Evolutionary conservation across 257 asterid species (phyloP).

Genomic region (Cruciata laevipes): DNA sequence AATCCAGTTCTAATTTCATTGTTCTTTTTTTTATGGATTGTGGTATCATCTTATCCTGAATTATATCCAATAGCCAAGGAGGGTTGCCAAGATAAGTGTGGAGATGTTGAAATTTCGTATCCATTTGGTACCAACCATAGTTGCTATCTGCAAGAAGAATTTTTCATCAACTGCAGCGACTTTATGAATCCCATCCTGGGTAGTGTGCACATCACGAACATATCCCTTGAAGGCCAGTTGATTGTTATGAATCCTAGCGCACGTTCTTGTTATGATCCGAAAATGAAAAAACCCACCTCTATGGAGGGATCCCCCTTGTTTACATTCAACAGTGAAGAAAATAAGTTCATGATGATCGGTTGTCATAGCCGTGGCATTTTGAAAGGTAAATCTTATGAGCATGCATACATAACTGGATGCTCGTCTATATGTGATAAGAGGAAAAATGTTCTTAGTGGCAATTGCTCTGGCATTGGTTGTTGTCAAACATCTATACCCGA

Average conservation of each 20-base stretch:
- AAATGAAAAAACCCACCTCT: not conserved
- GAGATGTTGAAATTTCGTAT: slow-evolving; percentile 28
- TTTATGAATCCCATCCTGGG: not conserved
- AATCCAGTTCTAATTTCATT: not conserved
- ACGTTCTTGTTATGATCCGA: slow-evolving; percentile 6
- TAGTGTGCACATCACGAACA: not conserved
- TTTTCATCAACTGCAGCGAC: not conserved
- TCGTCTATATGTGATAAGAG: slow-evolving; percentile 10
- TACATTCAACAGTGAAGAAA: slow-evolving; percentile 15
- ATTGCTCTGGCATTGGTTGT: slow-evolving; percentile 15
- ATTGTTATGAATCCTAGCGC: not conserved
- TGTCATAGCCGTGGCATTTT: slow-evolving; percentile 22
- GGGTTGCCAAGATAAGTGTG: slow-evolving; percentile 18
- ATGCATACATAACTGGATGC: slow-evolving; percentile 22
- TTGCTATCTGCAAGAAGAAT: not conserved
- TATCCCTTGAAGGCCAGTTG: slow-evolving; percentile 21
- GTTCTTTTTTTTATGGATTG: not conserved
- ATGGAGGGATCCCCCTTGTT: not conserved
- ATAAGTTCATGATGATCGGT: slow-evolving; percentile 28
- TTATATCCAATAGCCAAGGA: slow-evolving; percentile 9
- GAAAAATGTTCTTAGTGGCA: not conserved
- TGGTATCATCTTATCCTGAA: not conserved
- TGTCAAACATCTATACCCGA: not conserved
- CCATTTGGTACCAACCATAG: slow-evolving; percentile 25
- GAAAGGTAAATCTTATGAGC: not conserved